Base-by-base conservation (phyloP, 2,329 filamentous ascomycete species). In the Chlorencoelia australis region DNA sequence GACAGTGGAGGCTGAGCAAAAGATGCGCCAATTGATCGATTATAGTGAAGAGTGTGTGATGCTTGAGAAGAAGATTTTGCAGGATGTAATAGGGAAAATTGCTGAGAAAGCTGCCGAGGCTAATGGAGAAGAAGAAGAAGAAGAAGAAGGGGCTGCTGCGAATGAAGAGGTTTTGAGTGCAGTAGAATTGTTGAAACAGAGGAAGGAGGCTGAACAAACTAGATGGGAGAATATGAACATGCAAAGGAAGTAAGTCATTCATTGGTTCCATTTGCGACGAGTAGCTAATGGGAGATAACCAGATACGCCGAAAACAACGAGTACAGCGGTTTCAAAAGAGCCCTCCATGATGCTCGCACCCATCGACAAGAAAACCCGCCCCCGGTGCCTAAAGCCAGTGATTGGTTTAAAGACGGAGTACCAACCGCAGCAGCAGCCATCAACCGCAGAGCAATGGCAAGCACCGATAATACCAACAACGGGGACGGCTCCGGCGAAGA, bases 281-380 rank as follows among this genome's bases (percentile, higher is more conserved):
- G 37, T 48, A 40, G 45, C 13, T 25, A 14, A 13, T 2, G 17
- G 13, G 14, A 14, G 4, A 13, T n/a, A 5, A 11, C 41, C 11
- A 60, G 71, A 39, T 83, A 82, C 52, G 64, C 71, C 4, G 59
- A 63, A 7, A 65, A 80, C 50, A 73, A 78, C 46, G 61, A 66
- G 34, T 82, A 82, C 56, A 61, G 66, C 31, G 63, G 64, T 15
- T 82, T 80, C 63, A 73, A 75, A 51, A 60, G 64, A 7, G 58
- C 71, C n/a, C 63, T 79, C 3, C 75, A 80, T 53, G 73, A 79
- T 46, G 68, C 75, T 18, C 67, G 66, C 32, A 61, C 74, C 44
- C 64, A 63, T 1, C 65, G 65, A n/a, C 63, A 71, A 34, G 61
- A 68, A 7, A 27, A 31, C 3, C 66, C 66, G 2, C 67, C 68